phyloP scores from a whole-genome alignment of 2,329 filamentous ascomycete species.

The Claviceps sp. region DNA sequence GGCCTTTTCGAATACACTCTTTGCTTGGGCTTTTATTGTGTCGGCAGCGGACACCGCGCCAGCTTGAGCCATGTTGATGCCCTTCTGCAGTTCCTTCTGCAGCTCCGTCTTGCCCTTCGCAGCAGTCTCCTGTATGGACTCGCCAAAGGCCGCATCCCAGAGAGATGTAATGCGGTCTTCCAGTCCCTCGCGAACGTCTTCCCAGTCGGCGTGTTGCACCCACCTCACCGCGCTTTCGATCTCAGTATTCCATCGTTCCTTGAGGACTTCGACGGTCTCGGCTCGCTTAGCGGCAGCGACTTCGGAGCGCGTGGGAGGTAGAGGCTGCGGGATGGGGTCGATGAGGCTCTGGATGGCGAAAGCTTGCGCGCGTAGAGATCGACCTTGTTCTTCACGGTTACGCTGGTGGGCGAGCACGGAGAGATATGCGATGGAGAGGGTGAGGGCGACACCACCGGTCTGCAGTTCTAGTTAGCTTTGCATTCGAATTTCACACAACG shows the following conservation, averaged over 20 bases:
- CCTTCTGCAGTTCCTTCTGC: constrained; percentile 18
- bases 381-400: constrained; percentile 47
- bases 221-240: constrained; percentile 52
- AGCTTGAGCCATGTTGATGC: constrained; percentile 20
- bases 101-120: constrained; percentile 16
- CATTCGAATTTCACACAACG: neutral
- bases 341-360: constrained; percentile 38
- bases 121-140: constrained; percentile 15
- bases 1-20: constrained; percentile 19
- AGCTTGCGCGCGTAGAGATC: constrained; percentile 43
- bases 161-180: constrained; percentile 35
- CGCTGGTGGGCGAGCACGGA: constrained; percentile 56
- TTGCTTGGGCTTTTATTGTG: constrained; percentile 21
- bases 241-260: constrained; percentile 69
- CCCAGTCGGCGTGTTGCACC: constrained; percentile 55
- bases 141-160: constrained; percentile 27
- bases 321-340: constrained; percentile 32
- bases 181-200: constrained; percentile 42
- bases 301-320: constrained; percentile 37
- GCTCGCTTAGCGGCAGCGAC: constrained; percentile 37
- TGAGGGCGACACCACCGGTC: constrained; percentile 65
- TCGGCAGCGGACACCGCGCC: constrained; percentile 11
- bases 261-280: constrained; percentile 51
- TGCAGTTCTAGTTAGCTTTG: constrained; percentile 18
- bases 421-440: constrained; percentile 59